Percentiles rank a stretch among this genome's conserved stretches.
Conservation (phyloP, 2,329 filamentous ascomycete genomes). For the Pseudogymnoascus sp. region DNA sequence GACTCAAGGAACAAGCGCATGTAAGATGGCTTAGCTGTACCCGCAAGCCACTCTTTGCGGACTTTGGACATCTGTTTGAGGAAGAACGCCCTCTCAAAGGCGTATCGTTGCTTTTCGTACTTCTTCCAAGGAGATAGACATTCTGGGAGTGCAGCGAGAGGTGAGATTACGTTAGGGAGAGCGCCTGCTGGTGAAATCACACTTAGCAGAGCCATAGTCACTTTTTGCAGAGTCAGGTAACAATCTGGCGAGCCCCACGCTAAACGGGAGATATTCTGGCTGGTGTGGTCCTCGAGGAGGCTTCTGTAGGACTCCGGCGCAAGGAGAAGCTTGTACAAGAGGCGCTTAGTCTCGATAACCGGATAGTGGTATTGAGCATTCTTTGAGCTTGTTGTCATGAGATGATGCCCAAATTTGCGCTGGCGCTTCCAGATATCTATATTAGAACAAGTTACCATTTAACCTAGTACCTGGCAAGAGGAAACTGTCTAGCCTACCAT, state of each 20-base stretch:
- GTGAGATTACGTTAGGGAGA: slow-evolving; percentile 38
- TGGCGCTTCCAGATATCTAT: slow-evolving; percentile 42
- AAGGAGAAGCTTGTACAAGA: slow-evolving; percentile 34
- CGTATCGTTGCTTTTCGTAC: slow-evolving; percentile 34
- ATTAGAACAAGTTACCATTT: slow-evolving; percentile 11
- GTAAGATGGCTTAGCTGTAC: slow-evolving; percentile 33
- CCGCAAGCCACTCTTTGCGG: slow-evolving; percentile 26
- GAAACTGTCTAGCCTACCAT: slow-evolving; percentile 25
- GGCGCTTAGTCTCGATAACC: slow-evolving; percentile 29
- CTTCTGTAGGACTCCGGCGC: slow-evolving; percentile 37
- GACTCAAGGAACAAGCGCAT: slow-evolving; percentile 34
- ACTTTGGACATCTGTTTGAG: slow-evolving; percentile 32
- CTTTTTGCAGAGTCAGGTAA: slow-evolving; percentile 33
- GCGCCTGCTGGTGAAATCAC: slow-evolving; percentile 20
- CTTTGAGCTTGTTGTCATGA: slow-evolving; percentile 34
- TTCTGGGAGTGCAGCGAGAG: slow-evolving; percentile 35
- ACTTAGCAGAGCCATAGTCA: slow-evolving; percentile 28
- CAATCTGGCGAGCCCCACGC: slow-evolving; percentile 38
- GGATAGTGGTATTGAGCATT: slow-evolving; percentile 35
- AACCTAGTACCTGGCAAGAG: neutral
- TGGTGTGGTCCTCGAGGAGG: slow-evolving; percentile 40
- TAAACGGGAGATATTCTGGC: slow-evolving; percentile 37
- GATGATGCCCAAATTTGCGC: slow-evolving; percentile 36
- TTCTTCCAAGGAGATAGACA: slow-evolving; percentile 38
- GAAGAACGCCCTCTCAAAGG: slow-evolving; percentile 33